phyloP scores from a whole-genome alignment of 2,329 filamentous ascomycete species.

The Aureobasidium sp. region DNA sequence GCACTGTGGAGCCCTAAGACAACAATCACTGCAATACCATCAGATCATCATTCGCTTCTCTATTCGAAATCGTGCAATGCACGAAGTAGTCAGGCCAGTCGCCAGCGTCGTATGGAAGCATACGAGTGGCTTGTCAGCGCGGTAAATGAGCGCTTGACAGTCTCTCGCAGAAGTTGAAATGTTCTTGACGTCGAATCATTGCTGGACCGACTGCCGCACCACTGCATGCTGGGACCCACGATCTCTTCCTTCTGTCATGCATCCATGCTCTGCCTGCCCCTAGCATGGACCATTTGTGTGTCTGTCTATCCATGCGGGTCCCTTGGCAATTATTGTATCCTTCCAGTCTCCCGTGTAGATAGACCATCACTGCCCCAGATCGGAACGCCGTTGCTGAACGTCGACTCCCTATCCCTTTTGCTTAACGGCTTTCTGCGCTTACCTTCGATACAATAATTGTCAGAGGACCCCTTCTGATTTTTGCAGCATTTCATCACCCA shows the following conservation, averaged over 20 bases:
- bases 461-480: not conserved
- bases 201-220: constrained; percentile 11
- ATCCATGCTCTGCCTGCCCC: constrained; percentile 10
- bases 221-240: constrained; percentile 14
- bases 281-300: constrained; percentile 11
- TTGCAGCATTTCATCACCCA: not conserved
- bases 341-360: not conserved
- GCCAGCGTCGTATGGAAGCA: not conserved
- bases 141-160: not conserved
- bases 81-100: not conserved
- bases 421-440: constrained; percentile 9
- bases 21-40: not conserved
- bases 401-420: constrained; percentile 15
- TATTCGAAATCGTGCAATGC: constrained; percentile 8
- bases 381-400: constrained; percentile 10
- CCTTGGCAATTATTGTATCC: constrained; percentile 9
- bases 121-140: not conserved
- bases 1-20: not conserved
- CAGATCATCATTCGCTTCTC: not conserved
- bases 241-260: not conserved
- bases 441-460: constrained; percentile 6
- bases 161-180: not conserved
- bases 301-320: not conserved
- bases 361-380: constrained; percentile 13
- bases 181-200: constrained; percentile 10